A percentile compares a stretch with the other conserved stretches of the same genome.
Evolutionary conservation across 441 rosid species (phyloP).

Genomic region (Flueggea neowawraea): DNA sequence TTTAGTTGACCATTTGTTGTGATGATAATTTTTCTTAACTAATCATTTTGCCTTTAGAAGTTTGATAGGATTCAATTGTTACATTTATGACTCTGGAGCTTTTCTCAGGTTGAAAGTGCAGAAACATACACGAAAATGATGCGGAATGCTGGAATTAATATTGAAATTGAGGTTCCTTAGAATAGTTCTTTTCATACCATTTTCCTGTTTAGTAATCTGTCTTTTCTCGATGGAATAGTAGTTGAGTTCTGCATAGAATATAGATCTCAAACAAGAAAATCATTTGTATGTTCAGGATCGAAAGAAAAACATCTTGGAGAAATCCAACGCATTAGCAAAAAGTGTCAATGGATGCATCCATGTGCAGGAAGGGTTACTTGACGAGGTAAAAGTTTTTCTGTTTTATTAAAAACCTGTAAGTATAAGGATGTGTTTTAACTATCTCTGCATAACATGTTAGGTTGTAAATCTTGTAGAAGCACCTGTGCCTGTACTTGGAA

Average conservation of each 20-base stretch:
- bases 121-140: slow-evolving; percentile 65
- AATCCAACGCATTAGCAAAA: slow-evolving; percentile 55
- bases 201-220: background rate
- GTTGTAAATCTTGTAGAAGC: slow-evolving; percentile 98
- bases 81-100: slow-evolving; percentile 6
- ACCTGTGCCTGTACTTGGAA: slow-evolving; percentile 83
- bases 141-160: slow-evolving; percentile 74
- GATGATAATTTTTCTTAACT: no score
- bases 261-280: slow-evolving; percentile 8
- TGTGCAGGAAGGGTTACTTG: slow-evolving; percentile 57
- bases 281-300: slow-evolving; percentile 53
- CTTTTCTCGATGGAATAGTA: background rate
- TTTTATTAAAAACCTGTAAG: slow-evolving; percentile 17
- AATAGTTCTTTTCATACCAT: background rate
- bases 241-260: background rate
- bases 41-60: no score
- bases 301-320: slow-evolving; percentile 62
- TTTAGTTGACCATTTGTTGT: no score
- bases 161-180: slow-evolving; percentile 67
- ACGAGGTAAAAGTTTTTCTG: slow-evolving; percentile 54
- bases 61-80: background rate
- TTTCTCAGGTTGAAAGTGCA: slow-evolving; percentile 69
- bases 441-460: slow-evolving; percentile 35
- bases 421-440: slow-evolving; percentile 10
- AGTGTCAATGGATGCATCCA: slow-evolving; percentile 58